A percentile compares a stretch with the other conserved stretches of the same genome.
These are phyloP conservation scores for Zizania latifolia DNA, from an alignment of 176 grass and related monocot species.

Conservation along the genomic window DNA sequence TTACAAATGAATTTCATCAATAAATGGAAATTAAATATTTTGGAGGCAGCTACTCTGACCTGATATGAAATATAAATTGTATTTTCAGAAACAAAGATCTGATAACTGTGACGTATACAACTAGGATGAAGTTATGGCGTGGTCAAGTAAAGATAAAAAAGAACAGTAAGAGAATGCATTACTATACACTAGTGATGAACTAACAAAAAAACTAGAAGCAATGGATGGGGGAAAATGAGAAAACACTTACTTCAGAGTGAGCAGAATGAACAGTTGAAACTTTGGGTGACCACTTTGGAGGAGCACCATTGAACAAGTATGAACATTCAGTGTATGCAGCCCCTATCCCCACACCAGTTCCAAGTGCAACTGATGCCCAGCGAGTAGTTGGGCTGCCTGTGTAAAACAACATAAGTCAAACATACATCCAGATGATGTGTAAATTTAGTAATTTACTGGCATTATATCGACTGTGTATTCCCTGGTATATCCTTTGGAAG, in stretches of 20 bases:
- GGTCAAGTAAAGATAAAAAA: background rate
- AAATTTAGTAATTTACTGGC: background rate
- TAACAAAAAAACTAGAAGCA: no score
- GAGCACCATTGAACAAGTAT: constrained; percentile 72
- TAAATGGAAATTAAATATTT: background rate
- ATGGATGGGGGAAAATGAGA: background rate
- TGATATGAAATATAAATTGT: background rate
- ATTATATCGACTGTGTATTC: no score
- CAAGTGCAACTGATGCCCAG: constrained; percentile 90
- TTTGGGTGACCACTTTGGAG: constrained; percentile 63
- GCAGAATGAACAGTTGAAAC: constrained; percentile 30
- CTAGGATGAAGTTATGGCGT: background rate
- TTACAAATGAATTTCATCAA: background rate
- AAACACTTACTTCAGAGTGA: constrained; percentile 47
- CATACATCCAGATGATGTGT: background rate
- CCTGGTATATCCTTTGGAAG: no score
- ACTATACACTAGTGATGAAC: no score
- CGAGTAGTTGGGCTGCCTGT: constrained; percentile 78
- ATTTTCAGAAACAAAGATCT: background rate
- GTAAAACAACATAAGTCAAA: constrained; percentile 24
- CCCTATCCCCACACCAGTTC: constrained; percentile 83
- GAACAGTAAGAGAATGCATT: background rate
- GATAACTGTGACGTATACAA: no score
- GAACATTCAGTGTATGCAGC: constrained; percentile 85
- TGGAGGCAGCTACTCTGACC: background rate